A percentile compares a stretch with the other conserved stretches of the same genome.
These are phyloP conservation scores for Parafenestella ontariensis DNA, from an alignment of 2,329 filamentous ascomycete species.

Conservation along the genomic window DNA sequence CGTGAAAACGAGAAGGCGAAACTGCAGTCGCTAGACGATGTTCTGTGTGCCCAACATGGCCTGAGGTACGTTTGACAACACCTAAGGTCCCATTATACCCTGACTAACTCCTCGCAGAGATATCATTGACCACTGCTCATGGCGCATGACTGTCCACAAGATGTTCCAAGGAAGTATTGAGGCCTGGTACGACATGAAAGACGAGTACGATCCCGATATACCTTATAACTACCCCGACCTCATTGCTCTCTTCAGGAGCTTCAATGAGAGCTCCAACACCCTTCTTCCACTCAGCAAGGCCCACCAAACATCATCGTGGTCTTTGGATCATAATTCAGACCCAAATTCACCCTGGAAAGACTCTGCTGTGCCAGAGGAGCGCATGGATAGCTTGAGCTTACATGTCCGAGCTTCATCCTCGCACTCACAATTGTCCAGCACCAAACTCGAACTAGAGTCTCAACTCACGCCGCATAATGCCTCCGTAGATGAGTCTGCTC, in stretches of 20 bases:
- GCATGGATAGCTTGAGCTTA: background rate
- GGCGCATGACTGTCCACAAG: constrained; percentile 19
- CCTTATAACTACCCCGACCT: background rate
- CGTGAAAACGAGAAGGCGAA: background rate
- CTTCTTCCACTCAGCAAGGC: background rate
- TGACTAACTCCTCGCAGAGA: constrained; percentile 5
- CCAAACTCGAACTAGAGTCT: too few species aligned
- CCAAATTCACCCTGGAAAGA: background rate
- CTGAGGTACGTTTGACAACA: background rate
- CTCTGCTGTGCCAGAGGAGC: background rate
- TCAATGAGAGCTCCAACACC: background rate
- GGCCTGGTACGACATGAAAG: background rate
- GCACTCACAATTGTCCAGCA: too few species aligned
- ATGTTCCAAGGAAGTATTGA: constrained; percentile 23
- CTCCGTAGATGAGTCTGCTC: too few species aligned
- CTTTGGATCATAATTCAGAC: background rate
- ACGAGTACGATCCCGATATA: background rate
- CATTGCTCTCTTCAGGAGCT: background rate
- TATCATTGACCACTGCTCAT: constrained; percentile 25
- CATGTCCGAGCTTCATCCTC: background rate
- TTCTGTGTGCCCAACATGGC: background rate
- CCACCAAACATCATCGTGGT: background rate
- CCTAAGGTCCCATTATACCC: background rate
- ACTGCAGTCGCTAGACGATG: constrained; percentile 10
- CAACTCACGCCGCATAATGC: too few species aligned